phyloP scores from a whole-genome alignment of 306 rosid species.

The Ormosia emarginata region DNA sequence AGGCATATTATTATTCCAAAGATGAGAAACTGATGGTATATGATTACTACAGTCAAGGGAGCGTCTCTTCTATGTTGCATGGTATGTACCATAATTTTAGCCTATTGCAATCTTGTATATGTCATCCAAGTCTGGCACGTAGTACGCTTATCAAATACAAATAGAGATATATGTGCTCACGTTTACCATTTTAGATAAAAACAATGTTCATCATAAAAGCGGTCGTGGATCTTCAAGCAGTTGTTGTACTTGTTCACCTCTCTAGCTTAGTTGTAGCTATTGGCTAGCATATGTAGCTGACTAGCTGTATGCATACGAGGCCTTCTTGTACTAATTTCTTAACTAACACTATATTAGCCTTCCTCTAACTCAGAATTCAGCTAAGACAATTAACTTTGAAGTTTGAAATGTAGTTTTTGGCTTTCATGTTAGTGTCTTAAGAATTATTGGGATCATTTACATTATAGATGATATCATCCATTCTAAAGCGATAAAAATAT shows the following conservation, averaged over 20 bases:
- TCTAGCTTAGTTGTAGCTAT: neutral
- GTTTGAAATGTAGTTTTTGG: neutral
- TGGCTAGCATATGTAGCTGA: neutral
- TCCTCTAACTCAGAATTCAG: neutral
- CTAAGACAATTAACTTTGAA: neutral
- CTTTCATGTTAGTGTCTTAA: neutral
- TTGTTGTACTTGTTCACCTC: neutral
- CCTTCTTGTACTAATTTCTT: neutral
- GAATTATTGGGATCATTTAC: neutral
- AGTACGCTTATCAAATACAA: neutral
- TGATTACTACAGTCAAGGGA: conserved; percentile 36
- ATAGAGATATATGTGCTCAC: neutral
- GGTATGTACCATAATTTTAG: conserved; percentile 33
- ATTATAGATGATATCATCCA: neutral
- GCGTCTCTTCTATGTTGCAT: conserved; percentile 39
- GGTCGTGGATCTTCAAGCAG: neutral
- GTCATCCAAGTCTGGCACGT: neutral
- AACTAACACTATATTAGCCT: neutral
- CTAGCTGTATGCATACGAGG: neutral
- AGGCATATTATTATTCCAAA: conserved; percentile 48
- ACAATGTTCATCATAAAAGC: neutral
- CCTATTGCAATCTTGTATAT: neutral
- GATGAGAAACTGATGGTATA: conserved; percentile 47
- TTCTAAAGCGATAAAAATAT: neutral
- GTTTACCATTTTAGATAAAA: neutral